These are phyloP conservation scores for Leucogyrophana mollusca DNA, from an alignment of 768 basidiomycete genomes.

Conservation along the genomic window DNA sequence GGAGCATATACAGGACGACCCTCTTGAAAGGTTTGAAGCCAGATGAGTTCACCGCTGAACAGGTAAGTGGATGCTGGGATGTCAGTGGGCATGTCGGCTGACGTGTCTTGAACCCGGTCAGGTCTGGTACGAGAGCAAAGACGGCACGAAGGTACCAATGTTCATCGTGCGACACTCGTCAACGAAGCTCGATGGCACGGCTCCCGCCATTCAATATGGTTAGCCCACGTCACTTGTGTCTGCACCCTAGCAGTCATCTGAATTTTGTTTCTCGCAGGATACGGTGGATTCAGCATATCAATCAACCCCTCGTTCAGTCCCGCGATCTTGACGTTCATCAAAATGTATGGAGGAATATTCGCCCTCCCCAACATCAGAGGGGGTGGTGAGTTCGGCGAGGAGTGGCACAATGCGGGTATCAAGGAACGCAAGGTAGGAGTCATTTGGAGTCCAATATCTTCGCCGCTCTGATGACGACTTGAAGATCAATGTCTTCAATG, in stretches of 20 bases:
- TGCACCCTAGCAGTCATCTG: not conserved
- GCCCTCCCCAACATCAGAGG: constrained; percentile 63
- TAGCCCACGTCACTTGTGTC: constrained; percentile 5
- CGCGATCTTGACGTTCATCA: constrained; percentile 68
- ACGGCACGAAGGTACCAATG: constrained; percentile 83
- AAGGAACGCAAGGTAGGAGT: constrained; percentile 62
- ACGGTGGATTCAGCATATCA: constrained; percentile 78
- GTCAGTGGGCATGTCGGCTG: not conserved
- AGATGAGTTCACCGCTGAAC: constrained; percentile 67
- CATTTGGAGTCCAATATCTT: constrained; percentile 2
- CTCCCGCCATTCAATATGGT: constrained; percentile 79
- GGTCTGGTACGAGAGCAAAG: constrained; percentile 80
- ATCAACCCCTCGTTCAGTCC: constrained; percentile 74
- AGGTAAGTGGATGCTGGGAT: constrained; percentile 35
- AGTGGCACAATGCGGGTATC: constrained; percentile 78
- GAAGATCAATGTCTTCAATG: constrained; percentile 74
- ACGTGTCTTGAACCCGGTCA: constrained; percentile 14
- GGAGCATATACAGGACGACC: constrained; percentile 59
- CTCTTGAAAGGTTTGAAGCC: constrained; percentile 58
- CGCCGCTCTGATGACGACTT: not conserved
- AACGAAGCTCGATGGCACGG: constrained; percentile 69
- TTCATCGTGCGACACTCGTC: constrained; percentile 77
- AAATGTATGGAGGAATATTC: constrained; percentile 65
- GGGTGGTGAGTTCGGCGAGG: constrained; percentile 78
- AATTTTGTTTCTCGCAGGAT: constrained; percentile 42